Evolutionary conservation across 192 early-diverging fungal genomes (phyloP), one percentile per base, ranked within the genome.

Genomic region (Umbelopsis sp.): DNA sequence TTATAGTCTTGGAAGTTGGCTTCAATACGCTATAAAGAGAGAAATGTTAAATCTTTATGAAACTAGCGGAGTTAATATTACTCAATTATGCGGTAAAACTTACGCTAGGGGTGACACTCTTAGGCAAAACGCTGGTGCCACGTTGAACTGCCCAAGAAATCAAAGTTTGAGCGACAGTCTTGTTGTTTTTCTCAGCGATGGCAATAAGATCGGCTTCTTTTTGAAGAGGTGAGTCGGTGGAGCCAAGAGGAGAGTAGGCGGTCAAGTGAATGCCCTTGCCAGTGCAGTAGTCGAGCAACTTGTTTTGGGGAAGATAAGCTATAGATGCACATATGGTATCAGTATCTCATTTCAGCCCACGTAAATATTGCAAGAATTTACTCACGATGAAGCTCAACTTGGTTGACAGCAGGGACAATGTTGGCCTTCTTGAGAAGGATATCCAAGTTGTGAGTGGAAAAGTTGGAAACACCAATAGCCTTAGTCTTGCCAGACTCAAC

Each of bases 381-480:
- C 78, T 82, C 86, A 25, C 91, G 93, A 71, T 95, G 92, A 46
- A 91, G 75, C 78, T 97, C 94, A 47, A 93, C 80, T 78, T 98
- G 94, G 84, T 93, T 92, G 46, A 89, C 91, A 49, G 89, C 93
- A 16, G 96, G 96, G 23, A 85, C 72, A 46, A 95, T 88, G 51
- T 81, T 84, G 74, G 87, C 84, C 50, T 78, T 66, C 8, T 78
- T 80, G 7, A 96, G 71, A 49, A 97, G 77, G 68, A 89, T 83
- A 61, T 92, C 81, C 21, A 94, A 77, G 52, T 90, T 80, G 44
- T 70, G 69, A 64, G 84, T 83, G 72, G 81, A 83, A 44, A 86
- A 92, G 82, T 98, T 98, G 51, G 90, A 91, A 37, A 97, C 93
- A 74, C 96, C 96, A 48, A 98, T 93, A 51, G 86, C 74, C 66